Base-by-base conservation (phyloP, 2,329 filamentous ascomycete species). In the Pseudocercospora musae region DNA sequence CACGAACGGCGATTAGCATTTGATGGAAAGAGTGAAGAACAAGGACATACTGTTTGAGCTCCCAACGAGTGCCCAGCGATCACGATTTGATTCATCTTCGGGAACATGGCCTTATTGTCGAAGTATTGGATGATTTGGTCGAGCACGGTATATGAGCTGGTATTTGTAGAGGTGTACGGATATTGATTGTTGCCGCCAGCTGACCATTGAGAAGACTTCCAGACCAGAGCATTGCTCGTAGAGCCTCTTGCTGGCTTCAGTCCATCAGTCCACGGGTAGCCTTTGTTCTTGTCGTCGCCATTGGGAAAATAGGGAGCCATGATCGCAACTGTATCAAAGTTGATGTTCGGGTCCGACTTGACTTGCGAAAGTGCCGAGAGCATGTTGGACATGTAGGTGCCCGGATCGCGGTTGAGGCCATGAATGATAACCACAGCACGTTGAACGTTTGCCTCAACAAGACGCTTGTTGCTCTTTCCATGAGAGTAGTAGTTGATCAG, bases 81-180 rank as follows among this genome's bases (percentile, higher is more conserved):
- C 37, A 76, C 74, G 20, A 76, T 75, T 59, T 76, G 74, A 11
- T 74, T 71, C 65, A 77, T 65, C 59, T 75, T 74, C 1, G 75
- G 75, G 58, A 74, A 77, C 18, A 71, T 53, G 1, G 66, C 63
- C 18, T 58, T 63, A 60, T 77, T 69, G 52, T 71, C 73, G 52
- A 74, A 77, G 65, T 74, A 76, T 56, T 72, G 60, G 27, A 76
- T 64, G n/a, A 76, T 66, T 56, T 75, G 71, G 62, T 77, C 74
- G 11, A 77, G 67, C 7, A 72, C 73, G 11, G 69, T 66, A 62
- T 74, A 77, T 1, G 70, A 72, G 5, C 73, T 75, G 9, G 71
- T 71, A 27, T 58, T 66, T 20, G 62, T 68, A 3, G 64, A 68
- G 11, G 62, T 68, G 57, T 63, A 68, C 1, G 75, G 75, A 52